These are phyloP conservation scores for Fusarium bactridioides DNA, from an alignment of 2,329 filamentous ascomycete genomes.

Conservation along the genomic window DNA sequence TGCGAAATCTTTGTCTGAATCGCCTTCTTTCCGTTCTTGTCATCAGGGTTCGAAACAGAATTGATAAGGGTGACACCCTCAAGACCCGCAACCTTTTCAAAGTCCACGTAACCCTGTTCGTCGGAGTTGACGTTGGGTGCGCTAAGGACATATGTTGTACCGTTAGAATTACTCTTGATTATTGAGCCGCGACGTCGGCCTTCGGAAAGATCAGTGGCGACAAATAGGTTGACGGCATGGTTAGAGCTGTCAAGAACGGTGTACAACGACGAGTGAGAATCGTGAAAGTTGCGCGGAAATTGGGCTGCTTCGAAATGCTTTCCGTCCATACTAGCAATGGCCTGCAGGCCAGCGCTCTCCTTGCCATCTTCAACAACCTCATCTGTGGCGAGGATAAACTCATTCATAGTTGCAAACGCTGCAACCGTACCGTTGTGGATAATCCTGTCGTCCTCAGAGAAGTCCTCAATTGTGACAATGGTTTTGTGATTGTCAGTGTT, in stretches of 20 bases:
- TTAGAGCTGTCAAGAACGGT: slow-evolving; percentile 95
- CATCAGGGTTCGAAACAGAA: slow-evolving; percentile 76
- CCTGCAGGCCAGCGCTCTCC: slow-evolving; percentile 69
- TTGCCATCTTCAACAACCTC: slow-evolving; percentile 62
- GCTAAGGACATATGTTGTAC: slow-evolving; percentile 91
- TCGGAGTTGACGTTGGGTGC: slow-evolving; percentile 84
- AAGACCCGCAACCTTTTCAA: slow-evolving; percentile 91
- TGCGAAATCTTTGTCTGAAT: slow-evolving; percentile 93
- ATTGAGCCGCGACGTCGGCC: slow-evolving; percentile 82
- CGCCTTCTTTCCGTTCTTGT: slow-evolving; percentile 81
- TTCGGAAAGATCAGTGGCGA: slow-evolving; percentile 74
- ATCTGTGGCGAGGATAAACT: slow-evolving; percentile 91
- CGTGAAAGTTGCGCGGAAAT: slow-evolving; percentile 86
- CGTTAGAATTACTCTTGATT: slow-evolving; percentile 98
- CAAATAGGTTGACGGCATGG: slow-evolving; percentile 92
- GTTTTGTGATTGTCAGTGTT: slow-evolving; percentile 68
- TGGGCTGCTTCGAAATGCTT: slow-evolving; percentile 80
- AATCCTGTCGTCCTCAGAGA: slow-evolving; percentile 70
- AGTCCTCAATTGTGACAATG: slow-evolving; percentile 80
- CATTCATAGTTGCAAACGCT: slow-evolving; percentile 92
- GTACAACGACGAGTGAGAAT: slow-evolving; percentile 81
- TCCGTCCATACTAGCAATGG: slow-evolving; percentile 87
- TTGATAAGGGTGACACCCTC: slow-evolving; percentile 93
- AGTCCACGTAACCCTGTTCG: slow-evolving; percentile 81
- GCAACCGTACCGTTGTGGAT: slow-evolving; percentile 67